Conservation (phyloP, 1,139 yeast genomes). For the Geotrichum klebahnii region DNA sequence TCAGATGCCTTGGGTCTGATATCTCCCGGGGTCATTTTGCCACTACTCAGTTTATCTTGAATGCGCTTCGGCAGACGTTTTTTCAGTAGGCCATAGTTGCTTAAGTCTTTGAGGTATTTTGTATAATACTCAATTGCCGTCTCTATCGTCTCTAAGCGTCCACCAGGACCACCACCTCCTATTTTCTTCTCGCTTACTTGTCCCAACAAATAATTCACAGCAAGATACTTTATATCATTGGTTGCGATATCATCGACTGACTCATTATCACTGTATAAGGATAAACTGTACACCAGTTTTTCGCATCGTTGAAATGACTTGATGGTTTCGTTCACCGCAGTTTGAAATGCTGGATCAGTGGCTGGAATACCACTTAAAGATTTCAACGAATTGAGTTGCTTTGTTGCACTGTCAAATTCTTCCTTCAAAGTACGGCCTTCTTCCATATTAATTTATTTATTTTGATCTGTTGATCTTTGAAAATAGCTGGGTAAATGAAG, state of each 20-base stretch:
- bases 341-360: slow-evolving; percentile 26
- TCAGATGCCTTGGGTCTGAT: slow-evolving; percentile 48
- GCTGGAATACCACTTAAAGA: slow-evolving; percentile 16
- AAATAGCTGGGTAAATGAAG: background rate
- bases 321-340: slow-evolving; percentile 23
- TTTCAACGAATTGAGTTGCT: slow-evolving; percentile 16
- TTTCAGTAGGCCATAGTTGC: slow-evolving; percentile 18
- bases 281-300: slow-evolving; percentile 34
- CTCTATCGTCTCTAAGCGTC: slow-evolving; percentile 23
- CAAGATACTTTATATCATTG: slow-evolving; percentile 50
- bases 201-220: slow-evolving; percentile 50
- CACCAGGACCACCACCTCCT: slow-evolving; percentile 8
- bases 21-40: slow-evolving; percentile 22
- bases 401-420: slow-evolving; percentile 23
- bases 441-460: slow-evolving; percentile 14
- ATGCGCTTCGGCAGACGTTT: slow-evolving; percentile 21
- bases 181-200: slow-evolving; percentile 31
- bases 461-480: background rate
- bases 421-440: slow-evolving; percentile 22
- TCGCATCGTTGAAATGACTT: slow-evolving; percentile 26
- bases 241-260: slow-evolving; percentile 53
- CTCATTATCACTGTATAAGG: slow-evolving; percentile 60
- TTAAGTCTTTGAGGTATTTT: slow-evolving; percentile 14
- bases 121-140: slow-evolving; percentile 23
- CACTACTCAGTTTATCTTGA: slow-evolving; percentile 20